Conservation (phyloP, 1,284 basidiomycete genomes). For the Schizophyllum commune region DNA sequence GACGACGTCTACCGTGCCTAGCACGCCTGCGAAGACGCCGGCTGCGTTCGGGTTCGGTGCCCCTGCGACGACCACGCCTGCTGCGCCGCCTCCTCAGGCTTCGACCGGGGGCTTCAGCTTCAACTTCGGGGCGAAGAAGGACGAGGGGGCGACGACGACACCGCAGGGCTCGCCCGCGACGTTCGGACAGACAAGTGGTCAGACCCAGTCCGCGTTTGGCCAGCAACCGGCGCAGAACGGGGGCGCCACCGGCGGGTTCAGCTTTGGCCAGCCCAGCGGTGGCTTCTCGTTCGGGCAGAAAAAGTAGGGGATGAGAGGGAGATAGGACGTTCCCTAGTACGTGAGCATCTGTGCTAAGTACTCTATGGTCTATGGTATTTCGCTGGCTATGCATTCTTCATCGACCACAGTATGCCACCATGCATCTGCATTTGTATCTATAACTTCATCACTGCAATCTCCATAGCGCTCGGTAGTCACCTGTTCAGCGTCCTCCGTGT, state of each 20-base stretch:
- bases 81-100: slow-evolving; percentile 12
- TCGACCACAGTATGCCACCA: no score
- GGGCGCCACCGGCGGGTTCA: neutral
- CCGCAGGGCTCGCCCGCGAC: slow-evolving; percentile 11
- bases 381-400: no score
- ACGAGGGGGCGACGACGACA: slow-evolving; percentile 4
- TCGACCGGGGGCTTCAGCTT: slow-evolving; percentile 6
- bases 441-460: no score
- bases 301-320: neutral
- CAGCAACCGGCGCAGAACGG: neutral
- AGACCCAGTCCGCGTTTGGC: no score
- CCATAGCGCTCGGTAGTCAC: no score
- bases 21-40: neutral
- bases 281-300: neutral
- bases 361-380: no score
- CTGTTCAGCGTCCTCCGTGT: no score
- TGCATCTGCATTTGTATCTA: no score
- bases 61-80: neutral
- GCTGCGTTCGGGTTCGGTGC: slow-evolving; percentile 1
- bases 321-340: neutral
- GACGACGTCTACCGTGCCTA: neutral
- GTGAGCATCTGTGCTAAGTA: no score
- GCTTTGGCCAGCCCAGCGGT: neutral
- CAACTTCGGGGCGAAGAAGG: slow-evolving; percentile 6
- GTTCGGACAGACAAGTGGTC: slow-evolving; percentile 7